Conservation (phyloP, 2,329 filamentous ascomycete genomes). For the Dactylonectria estremocensis region DNA sequence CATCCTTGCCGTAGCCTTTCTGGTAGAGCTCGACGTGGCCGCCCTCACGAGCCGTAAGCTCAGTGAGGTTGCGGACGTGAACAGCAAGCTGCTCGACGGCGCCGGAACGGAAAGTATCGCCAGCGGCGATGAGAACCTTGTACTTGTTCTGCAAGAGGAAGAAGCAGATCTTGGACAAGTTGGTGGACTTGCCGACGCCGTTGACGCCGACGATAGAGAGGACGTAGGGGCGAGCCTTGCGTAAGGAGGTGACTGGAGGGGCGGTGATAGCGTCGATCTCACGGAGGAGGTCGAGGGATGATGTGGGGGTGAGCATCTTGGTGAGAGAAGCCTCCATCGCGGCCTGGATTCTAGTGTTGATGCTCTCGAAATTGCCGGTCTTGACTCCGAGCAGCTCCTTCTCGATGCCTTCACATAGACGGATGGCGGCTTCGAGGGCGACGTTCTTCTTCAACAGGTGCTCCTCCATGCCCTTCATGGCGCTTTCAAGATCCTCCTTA, state of each 20-base stretch:
- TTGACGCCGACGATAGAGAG: slow-evolving; percentile 99
- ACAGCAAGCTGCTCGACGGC: slow-evolving; percentile 97
- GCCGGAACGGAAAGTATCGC: slow-evolving; percentile 96
- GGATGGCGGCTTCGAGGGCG: slow-evolving; percentile 91
- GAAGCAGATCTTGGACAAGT: slow-evolving; percentile 97
- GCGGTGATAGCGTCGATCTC: slow-evolving; percentile 87
- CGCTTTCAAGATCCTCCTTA: slow-evolving; percentile 89
- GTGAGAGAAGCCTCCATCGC: slow-evolving; percentile 94
- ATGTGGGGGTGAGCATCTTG: slow-evolving; percentile 96
- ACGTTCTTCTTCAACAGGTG: slow-evolving; percentile 97
- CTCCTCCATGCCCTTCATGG: slow-evolving; percentile 96
- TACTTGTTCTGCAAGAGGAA: slow-evolving; percentile 98
- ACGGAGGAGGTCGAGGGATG: slow-evolving; percentile 92
- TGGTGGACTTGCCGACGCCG: slow-evolving; percentile 98
- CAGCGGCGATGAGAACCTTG: slow-evolving; percentile 92
- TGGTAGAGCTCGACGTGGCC: slow-evolving; percentile 93
- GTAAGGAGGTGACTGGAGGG: slow-evolving; percentile 74
- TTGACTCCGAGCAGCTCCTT: slow-evolving; percentile 91
- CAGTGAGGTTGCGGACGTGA: slow-evolving; percentile 93
- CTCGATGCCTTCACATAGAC: slow-evolving; percentile 92
- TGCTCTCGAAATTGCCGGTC: slow-evolving; percentile 91
- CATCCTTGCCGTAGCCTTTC: slow-evolving; percentile 98
- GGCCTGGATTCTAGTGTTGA: slow-evolving; percentile 85
- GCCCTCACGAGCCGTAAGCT: slow-evolving; percentile 87
- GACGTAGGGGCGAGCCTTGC: slow-evolving; percentile 86